Evolutionary conservation across 306 rosid species (phyloP), one percentile per base, ranked within the genome.

Genomic region (Citrullus colocynthis): DNA sequence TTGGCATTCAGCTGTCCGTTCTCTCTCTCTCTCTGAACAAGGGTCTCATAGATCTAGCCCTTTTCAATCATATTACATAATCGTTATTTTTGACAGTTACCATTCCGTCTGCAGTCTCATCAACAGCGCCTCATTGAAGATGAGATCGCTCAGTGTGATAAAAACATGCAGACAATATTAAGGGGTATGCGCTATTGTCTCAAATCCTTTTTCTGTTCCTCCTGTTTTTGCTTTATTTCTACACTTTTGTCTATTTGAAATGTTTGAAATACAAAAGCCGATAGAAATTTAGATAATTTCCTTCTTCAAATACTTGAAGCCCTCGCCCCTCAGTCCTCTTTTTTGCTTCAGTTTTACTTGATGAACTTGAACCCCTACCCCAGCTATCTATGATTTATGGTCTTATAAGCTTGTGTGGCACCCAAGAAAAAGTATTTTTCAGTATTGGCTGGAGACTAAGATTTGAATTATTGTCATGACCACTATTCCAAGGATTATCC

Each of bases 91-190:
- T 42, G 74, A 45, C 13, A 32, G 28, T 24, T 24, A 24, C 28
- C 24, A 37, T 88, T 84, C 71, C 74, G 75, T 83, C 24, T 78
- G 85, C 89, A 91, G 98, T 88, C 88, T 63, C 84, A 88, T 78
- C 89, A 86, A 83, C 92, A 86, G 76, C 92, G 89, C 72, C 15
- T 58, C 63, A 76, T 89, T 82, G 93, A 87, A 77, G 95, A 89
- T 52, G 88, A 89, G 80, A 91, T 91, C 56, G 93, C 93, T 41
- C 70, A 37, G 60, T 89, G 88, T 55, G 91, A 93, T 80, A 80
- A 80, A 82, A 85, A 83, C 57, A 83, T 93, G 75, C 83, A 84
- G 80, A 88, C 82, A 78, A 71, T 93, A 65, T 36, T 84, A 79
- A 86, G 79, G 69, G 98, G 98, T 91, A 83, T 18, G 77, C 24